These are phyloP conservation scores for Zoysia pacifica DNA, from an alignment of 176 grass and related monocot genomes.

Conservation along the genomic window DNA sequence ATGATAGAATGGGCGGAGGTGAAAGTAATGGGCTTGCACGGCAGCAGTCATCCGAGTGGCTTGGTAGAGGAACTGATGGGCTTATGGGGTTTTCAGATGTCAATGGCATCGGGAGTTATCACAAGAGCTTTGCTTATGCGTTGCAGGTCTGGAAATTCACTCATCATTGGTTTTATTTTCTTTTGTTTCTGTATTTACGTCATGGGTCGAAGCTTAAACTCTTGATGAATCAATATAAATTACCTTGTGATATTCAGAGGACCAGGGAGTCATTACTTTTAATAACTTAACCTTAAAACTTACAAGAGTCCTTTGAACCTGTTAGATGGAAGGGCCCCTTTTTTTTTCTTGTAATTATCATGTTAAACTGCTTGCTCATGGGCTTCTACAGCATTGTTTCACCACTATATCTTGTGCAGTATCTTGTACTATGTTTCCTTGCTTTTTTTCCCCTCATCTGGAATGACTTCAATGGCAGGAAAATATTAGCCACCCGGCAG, in stretches of 20 bases:
- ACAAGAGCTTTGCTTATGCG: constrained; percentile 90
- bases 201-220: constrained; percentile 5
- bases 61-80: constrained; percentile 51
- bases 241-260: neutral
- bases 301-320: no score
- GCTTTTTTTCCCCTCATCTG: constrained; percentile 4
- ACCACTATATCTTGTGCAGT: neutral
- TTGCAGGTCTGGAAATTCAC: constrained; percentile 63
- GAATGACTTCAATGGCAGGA: constrained; percentile 57
- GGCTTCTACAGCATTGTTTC: neutral
- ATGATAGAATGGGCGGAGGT: constrained; percentile 24
- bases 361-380: neutral
- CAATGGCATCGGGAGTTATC: constrained; percentile 39
- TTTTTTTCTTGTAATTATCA: neutral
- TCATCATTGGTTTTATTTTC: neutral
- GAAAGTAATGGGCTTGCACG: constrained; percentile 17
- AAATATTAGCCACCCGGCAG: constrained; percentile 50
- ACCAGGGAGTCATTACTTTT: neutral
- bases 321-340: no score
- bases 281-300: no score
- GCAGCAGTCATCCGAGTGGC: constrained; percentile 53
- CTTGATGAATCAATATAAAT: neutral
- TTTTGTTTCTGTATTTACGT: constrained; percentile 9
- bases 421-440: neutral
- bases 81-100: constrained; percentile 59